phyloP scores from a whole-genome alignment of 495 filamentous ascomycete genomes.

The Achaetomiella virescens region DNA sequence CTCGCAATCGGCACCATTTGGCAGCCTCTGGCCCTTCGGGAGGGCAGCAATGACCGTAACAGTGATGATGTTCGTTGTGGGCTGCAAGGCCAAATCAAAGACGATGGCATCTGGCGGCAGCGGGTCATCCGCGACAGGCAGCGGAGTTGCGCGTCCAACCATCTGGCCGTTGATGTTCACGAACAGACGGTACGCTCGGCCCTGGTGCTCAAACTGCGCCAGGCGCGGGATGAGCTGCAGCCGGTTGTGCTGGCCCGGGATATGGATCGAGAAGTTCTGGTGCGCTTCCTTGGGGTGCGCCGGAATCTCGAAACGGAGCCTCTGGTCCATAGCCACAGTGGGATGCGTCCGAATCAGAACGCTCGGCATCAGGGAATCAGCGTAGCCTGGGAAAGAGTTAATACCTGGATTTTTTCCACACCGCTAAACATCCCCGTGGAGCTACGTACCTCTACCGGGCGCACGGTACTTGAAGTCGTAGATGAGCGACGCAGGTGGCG shows the following conservation, averaged over 20 bases:
- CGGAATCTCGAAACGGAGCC: conserved; percentile 52
- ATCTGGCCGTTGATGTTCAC: conserved; percentile 48
- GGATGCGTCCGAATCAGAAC: conserved; percentile 62
- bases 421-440: not conserved
- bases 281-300: conserved; percentile 56
- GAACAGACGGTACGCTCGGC: conserved; percentile 25
- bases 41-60: conserved; percentile 59
- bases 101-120: conserved; percentile 41
- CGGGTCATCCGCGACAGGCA: conserved; percentile 40
- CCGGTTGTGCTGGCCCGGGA: conserved; percentile 56
- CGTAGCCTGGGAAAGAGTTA: conserved; percentile 17
- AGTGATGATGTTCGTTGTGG: conserved; percentile 61
- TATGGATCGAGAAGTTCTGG: conserved; percentile 60
- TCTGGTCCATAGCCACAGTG: conserved; percentile 47
- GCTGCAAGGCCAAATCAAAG: conserved; percentile 55
- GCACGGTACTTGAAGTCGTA: conserved; percentile 33
- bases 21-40: conserved; percentile 50
- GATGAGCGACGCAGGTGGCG: conserved; percentile 18
- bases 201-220: conserved; percentile 46
- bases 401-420: not conserved
- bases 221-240: conserved; percentile 60
- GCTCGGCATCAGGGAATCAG: conserved; percentile 59
- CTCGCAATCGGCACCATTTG: conserved; percentile 54
- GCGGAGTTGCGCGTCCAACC: conserved; percentile 46
- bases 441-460: conserved; percentile 48